phyloP scores from a whole-genome alignment of 371 early-diverging fungal genomes.

The Apophysomyces elegans region DNA sequence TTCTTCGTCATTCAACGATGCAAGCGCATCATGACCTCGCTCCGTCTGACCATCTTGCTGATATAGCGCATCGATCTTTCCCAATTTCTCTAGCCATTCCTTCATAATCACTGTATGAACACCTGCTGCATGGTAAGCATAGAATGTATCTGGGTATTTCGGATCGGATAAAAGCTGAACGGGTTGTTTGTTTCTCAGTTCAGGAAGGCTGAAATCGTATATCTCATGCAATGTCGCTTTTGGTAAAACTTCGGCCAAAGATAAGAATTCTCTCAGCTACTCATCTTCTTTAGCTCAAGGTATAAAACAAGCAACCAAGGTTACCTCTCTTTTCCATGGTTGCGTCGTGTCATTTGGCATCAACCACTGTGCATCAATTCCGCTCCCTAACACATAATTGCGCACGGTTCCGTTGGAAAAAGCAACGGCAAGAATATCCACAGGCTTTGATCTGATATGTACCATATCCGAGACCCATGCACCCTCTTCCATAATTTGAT shows the following conservation, averaged over 20 bases:
- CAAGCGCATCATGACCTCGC: slow-evolving; percentile 14
- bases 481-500: background rate
- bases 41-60: slow-evolving; percentile 15
- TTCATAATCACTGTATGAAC: slow-evolving; percentile 34
- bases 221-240: slow-evolving; percentile 40
- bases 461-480: slow-evolving; percentile 35
- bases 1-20: slow-evolving; percentile 29
- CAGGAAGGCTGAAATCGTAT: slow-evolving; percentile 18
- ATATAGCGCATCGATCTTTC: slow-evolving; percentile 14
- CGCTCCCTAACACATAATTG: slow-evolving; percentile 36
- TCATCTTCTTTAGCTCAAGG: background rate
- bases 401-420: slow-evolving; percentile 37
- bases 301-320: background rate
- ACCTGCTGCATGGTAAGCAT: slow-evolving; percentile 43
- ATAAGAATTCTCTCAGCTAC: slow-evolving; percentile 29
- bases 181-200: slow-evolving; percentile 16
- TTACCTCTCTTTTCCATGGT: slow-evolving; percentile 36
- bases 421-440: slow-evolving; percentile 33
- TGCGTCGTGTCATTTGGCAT: slow-evolving; percentile 24
- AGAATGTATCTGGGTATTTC: slow-evolving; percentile 37
- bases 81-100: slow-evolving; percentile 31
- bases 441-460: slow-evolving; percentile 27
- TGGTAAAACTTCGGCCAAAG: slow-evolving; percentile 33
- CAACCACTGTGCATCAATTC: slow-evolving; percentile 45
- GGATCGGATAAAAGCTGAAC: slow-evolving; percentile 35